Evolutionary conservation across 768 basidiomycete genomes (phyloP).

Genomic region (Macrolepiota fuliginosa): DNA sequence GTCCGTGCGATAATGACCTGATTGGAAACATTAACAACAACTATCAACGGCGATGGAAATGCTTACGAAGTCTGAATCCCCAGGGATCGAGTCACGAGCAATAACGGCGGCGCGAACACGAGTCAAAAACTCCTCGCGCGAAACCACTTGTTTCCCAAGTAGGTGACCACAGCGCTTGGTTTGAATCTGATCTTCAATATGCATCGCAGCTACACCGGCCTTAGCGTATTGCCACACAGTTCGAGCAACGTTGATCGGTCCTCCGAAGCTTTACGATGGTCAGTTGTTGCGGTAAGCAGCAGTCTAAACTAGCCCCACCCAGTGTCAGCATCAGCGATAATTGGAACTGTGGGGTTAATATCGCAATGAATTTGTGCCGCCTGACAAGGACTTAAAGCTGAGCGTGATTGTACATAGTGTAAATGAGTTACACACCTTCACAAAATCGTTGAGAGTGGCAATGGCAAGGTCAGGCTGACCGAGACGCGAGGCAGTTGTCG

Average conservation of each 20-base stretch:
- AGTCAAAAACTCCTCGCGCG: constrained; percentile 70
- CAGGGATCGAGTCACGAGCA: constrained; percentile 74
- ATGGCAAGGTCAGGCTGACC: constrained; percentile 81
- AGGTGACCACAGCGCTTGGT: constrained; percentile 81
- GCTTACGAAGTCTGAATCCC: constrained; percentile 67
- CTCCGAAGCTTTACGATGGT: constrained; percentile 50
- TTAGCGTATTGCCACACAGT: constrained; percentile 70
- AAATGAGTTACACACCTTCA: constrained; percentile 37
- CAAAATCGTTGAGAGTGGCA: constrained; percentile 76
- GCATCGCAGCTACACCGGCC: constrained; percentile 70
- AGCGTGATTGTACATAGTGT: neutral
- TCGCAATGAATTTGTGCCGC: constrained; percentile 71
- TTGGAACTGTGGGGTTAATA: constrained; percentile 59
- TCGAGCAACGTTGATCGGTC: constrained; percentile 71
- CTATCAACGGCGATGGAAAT: neutral
- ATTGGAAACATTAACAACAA: neutral
- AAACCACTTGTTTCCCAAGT: constrained; percentile 80
- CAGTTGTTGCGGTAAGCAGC: neutral
- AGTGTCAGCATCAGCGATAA: constrained; percentile 81
- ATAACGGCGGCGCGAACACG: constrained; percentile 77
- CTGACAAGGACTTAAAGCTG: constrained; percentile 23
- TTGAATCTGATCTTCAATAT: constrained; percentile 83
- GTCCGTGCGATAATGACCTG: constrained; percentile 75
- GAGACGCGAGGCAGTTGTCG: constrained; percentile 75
- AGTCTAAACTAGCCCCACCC: constrained; percentile 39